A percentile compares a stretch with the other conserved stretches of the same genome.
Evolutionary conservation across 2,329 filamentous ascomycete species (phyloP).

Genomic region (Thelonectria blattea): DNA sequence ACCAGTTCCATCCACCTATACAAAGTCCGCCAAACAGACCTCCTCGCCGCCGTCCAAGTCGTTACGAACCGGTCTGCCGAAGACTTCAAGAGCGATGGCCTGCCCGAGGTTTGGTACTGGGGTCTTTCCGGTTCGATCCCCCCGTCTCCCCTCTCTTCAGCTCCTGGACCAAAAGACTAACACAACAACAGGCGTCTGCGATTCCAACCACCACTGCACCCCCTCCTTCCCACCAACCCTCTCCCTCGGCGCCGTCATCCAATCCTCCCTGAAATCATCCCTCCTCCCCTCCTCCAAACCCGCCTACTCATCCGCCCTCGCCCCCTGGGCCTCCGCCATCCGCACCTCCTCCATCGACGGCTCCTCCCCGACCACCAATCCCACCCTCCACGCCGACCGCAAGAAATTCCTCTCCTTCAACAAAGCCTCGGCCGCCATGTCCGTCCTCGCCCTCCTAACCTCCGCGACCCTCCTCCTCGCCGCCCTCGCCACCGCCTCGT

Average conservation of each 20-base stretch:
- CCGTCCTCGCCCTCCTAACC: constrained; percentile 22
- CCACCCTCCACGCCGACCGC: constrained; percentile 10
- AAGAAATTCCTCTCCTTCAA: constrained; percentile 18
- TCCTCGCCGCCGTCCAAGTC: constrained; percentile 11
- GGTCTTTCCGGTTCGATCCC: constrained; percentile 18
- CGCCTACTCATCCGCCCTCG: constrained; percentile 13
- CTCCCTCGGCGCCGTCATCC: constrained; percentile 22
- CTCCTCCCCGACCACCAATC: constrained; percentile 6
- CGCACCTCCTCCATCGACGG: constrained; percentile 20
- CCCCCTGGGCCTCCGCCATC: constrained; percentile 18
- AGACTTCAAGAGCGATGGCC: constrained; percentile 1
- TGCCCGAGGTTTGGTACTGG: constrained; percentile 23
- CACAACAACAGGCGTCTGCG: constrained; percentile 14
- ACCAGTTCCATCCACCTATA: constrained; percentile 24
- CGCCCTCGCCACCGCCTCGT: constrained; percentile 13
- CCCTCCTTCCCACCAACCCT: constrained; percentile 21
- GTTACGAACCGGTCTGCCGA: constrained; percentile 12
- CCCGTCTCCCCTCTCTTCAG: background rate
- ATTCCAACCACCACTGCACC: constrained; percentile 21
- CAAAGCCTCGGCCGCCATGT: constrained; percentile 23
- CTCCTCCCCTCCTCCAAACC: constrained; percentile 2
- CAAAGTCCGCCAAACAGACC: constrained; percentile 15
- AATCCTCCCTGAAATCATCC: constrained; percentile 20
- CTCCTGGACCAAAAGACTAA: background rate
- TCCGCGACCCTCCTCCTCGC: constrained; percentile 16